Evolutionary conservation across 257 asterid species (phyloP).

Genomic region (Craterostigma plantagineum): DNA sequence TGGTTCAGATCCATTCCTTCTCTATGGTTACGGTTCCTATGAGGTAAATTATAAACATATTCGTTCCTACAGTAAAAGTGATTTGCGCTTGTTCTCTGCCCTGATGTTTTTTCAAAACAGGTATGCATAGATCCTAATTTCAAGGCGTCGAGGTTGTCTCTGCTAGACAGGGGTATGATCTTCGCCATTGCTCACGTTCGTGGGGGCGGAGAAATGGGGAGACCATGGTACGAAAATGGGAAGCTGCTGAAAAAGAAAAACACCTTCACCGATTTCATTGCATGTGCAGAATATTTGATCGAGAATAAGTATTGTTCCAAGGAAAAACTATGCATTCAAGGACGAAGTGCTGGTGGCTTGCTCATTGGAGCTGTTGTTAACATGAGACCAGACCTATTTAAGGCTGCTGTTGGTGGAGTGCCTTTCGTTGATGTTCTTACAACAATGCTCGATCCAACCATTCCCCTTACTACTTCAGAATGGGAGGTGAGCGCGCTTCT

Average conservation of each 20-base stretch:
- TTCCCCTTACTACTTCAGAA: conserved; percentile 94
- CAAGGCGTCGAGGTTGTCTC: conserved; percentile 64
- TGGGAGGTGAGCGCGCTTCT: conserved; percentile 64
- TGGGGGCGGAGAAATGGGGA: conserved; percentile 99
- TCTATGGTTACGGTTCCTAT: conserved; percentile 92
- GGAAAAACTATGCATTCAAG: conserved; percentile 76
- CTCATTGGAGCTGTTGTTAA: conserved; percentile 82
- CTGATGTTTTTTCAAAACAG: conserved; percentile 25
- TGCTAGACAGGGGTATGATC: conserved; percentile 82
- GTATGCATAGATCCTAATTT: conserved; percentile 63
- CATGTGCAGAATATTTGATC: conserved; percentile 70
- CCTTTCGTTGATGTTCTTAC: conserved; percentile 91
- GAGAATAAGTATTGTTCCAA: conserved; percentile 65
- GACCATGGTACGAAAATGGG: conserved; percentile 92
- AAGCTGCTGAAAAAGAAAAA: conserved; percentile 75
- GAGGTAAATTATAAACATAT: conserved; percentile 33
- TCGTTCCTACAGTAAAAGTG: too few relatives aligned
- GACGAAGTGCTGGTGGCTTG: conserved; percentile 97
- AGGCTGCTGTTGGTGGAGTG: conserved; percentile 87
- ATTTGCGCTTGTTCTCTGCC: conserved; percentile 9
- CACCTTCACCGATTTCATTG: conserved; percentile 82
- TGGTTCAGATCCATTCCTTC: conserved; percentile 75
- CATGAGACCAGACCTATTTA: conserved; percentile 86
- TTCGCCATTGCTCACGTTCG: conserved; percentile 71
- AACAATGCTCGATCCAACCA: conserved; percentile 94